Base-by-base conservation (phyloP, 2,329 filamentous ascomycete species). In the Lithohypha guttulata region DNA sequence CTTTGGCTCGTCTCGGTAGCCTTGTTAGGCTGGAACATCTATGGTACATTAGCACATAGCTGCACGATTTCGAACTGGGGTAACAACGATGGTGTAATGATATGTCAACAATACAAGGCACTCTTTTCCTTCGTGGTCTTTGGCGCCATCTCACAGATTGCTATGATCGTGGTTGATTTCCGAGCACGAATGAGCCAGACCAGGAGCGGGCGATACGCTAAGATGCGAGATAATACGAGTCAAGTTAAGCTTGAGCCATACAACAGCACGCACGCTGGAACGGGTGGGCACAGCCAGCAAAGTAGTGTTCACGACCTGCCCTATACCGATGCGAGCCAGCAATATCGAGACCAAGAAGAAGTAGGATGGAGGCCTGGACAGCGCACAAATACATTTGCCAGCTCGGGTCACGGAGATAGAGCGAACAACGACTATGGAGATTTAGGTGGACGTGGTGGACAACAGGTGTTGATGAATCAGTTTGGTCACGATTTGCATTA, bases 31-130 rank as follows among this genome's bases (percentile, higher is more conserved):
- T 75, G 68, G 65, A 73, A 68, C 60, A 65, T 69, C 51, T 63
- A 63, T 27, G 59, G 62, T 34, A 76, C 73, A 0, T 57, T 78
- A 39, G 53, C 59, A 6, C 66, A 71, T 42, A 59, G 63, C 42
- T 77, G 73, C 58, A 64, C 60, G 30, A 50, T 56, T 2, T 51
- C 56, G 14, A 65, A 66, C 52, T 77, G 73, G 73, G 63, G 64
- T n/a, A 66, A 65, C 22, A 61, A 65, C 1, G 62, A 64, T 2
- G 74, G 73, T 2, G 65, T 76, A 39, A 64, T 65, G 54, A 63
- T 77, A 32, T 77, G 73, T 52, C 57, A 68, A 38, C 59, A 65
- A 41, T 78, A 76, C 63, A 77, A 77, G 55, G 65, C 69, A 8
- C 57, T 77, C n/a, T 77, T 74, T 55, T 59, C 66, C 21, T 77